These are phyloP conservation scores for Pilatotrama ljubarskyi DNA, from an alignment of 768 basidiomycete genomes.

Conservation along the genomic window DNA sequence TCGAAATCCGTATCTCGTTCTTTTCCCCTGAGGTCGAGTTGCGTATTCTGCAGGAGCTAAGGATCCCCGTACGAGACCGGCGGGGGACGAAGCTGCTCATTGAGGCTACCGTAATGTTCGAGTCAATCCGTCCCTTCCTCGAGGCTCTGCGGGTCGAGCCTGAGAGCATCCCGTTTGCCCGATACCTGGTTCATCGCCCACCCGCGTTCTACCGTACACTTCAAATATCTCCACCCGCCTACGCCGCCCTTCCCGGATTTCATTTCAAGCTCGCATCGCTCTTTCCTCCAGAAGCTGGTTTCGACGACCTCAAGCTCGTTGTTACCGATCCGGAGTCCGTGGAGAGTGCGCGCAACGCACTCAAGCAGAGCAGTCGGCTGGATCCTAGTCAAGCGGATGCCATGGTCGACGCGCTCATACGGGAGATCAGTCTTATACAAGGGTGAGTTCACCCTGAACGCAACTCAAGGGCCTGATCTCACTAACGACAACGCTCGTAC, in stretches of 20 bases:
- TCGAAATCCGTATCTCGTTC: slow-evolving; percentile 56
- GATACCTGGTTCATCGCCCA: slow-evolving; percentile 51
- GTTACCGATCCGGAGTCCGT: slow-evolving; percentile 40
- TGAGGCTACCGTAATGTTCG: slow-evolving; percentile 66
- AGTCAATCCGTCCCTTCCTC: slow-evolving; percentile 67
- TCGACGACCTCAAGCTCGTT: slow-evolving; percentile 43
- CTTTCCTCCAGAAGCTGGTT: slow-evolving; percentile 42
- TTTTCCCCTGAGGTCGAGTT: slow-evolving; percentile 61
- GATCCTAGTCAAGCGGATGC: slow-evolving; percentile 75
- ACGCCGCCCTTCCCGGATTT: slow-evolving; percentile 55
- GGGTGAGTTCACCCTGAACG: slow-evolving; percentile 47
- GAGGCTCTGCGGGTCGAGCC: slow-evolving; percentile 60
- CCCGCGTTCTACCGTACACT: slow-evolving; percentile 33
- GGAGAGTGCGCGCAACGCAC: slow-evolving; percentile 40
- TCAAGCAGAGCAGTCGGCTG: slow-evolving; percentile 50
- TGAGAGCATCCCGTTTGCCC: slow-evolving; percentile 52
- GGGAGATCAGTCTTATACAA: slow-evolving; percentile 69
- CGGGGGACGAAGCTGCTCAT: slow-evolving; percentile 43
- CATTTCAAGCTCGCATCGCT: slow-evolving; percentile 54
- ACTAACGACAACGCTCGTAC: too few relatives aligned
- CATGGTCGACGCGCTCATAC: slow-evolving; percentile 56
- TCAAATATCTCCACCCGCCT: slow-evolving; percentile 51
- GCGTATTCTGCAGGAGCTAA: slow-evolving; percentile 41
- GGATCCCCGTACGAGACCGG: slow-evolving; percentile 26
- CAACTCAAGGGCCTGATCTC: too few relatives aligned